phyloP scores from a whole-genome alignment of 345 rosid species.

The Euphorbia peplus region DNA sequence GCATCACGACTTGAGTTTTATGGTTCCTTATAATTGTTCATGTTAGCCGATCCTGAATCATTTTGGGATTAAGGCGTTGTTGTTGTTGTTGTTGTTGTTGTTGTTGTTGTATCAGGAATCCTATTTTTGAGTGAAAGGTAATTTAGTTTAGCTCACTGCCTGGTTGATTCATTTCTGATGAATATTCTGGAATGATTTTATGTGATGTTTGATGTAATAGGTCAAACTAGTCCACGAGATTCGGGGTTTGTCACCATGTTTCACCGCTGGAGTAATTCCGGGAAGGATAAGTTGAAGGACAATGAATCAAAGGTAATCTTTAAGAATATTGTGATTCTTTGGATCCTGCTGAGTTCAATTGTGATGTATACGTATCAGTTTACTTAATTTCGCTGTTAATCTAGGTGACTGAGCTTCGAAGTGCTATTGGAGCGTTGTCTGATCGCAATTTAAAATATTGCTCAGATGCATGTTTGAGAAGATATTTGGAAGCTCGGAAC shows the following conservation, averaged over 20 bases:
- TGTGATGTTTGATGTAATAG: conserved; percentile 14
- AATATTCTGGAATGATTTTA: neutral
- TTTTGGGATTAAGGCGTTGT: too few species aligned
- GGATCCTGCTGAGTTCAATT: neutral
- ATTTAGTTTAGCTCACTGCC: neutral
- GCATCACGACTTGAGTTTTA: too few species aligned
- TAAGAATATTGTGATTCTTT: neutral
- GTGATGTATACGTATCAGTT: neutral
- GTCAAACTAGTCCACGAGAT: conserved; percentile 21
- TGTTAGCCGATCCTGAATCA: too few species aligned
- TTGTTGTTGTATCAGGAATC: neutral
- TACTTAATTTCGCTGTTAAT: neutral
- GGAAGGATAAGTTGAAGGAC: conserved; percentile 49
- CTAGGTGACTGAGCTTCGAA: conserved; percentile 63
- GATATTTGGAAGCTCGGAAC: conserved; percentile 82
- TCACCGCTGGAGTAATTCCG: conserved; percentile 50
- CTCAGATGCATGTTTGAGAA: conserved; percentile 74
- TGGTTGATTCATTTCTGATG: neutral
- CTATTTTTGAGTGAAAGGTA: neutral
- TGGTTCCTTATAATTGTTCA: too few species aligned
- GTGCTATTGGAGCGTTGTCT: conserved; percentile 55
- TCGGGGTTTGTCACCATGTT: conserved; percentile 48
- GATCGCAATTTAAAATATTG: conserved; percentile 50
- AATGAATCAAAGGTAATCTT: conserved; percentile 59
- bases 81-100: too few species aligned